Base-by-base conservation (phyloP, 2,329 filamentous ascomycete species). In the Aspergillus bombycis region DNA sequence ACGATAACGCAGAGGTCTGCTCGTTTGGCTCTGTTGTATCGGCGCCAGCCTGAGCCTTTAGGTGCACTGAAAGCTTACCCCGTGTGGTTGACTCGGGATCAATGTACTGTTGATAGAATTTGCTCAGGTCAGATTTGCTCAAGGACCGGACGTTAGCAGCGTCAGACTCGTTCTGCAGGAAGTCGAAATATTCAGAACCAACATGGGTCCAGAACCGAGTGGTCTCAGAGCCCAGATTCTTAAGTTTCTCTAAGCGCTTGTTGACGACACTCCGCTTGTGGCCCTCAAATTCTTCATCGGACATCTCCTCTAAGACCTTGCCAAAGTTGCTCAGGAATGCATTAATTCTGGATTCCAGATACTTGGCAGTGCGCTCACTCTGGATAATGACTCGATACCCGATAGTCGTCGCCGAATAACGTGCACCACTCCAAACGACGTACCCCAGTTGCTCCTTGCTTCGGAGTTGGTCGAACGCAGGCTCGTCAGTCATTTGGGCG, bases 391-490 rank as follows among this genome's bases (percentile, higher is more conserved):
- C 91, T 7, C 94, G 87, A 78, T 95, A 95, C 1, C 92, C 92
- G 71, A 92, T 90, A 0, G 91, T 94, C 0, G 91, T 93, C n/a
- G 88, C 82, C 61, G 91, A 88, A 58, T 86, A 85, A 45, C 90
- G 84, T 12, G 88, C 84, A 32, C 93, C 92, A 56, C 91, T 94
- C 79, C 94, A 97, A 0, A 99, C 94, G 59, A 99, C 92, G 71
- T 99, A 99, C 14, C 95, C 95, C 8, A 99, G 89, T 79, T 99
- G 94, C 77, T 99, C 94, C 79, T 98, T 97, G 50, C 95, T 98
- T 57, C 95, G 88, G 9, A 99, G 85, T 77, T 96, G 93, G 78
- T 99, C 93, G 74, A 98, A 99, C 10, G 91, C 91, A 4, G 94
- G 94, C 80, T 99, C 95, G 62, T 96, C 91, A 0, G 93, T 89